Evolutionary conservation across 2,329 filamentous ascomycete genomes (phyloP), one percentile per base, ranked within the genome.

Genomic region (Botrytis aclada): DNA sequence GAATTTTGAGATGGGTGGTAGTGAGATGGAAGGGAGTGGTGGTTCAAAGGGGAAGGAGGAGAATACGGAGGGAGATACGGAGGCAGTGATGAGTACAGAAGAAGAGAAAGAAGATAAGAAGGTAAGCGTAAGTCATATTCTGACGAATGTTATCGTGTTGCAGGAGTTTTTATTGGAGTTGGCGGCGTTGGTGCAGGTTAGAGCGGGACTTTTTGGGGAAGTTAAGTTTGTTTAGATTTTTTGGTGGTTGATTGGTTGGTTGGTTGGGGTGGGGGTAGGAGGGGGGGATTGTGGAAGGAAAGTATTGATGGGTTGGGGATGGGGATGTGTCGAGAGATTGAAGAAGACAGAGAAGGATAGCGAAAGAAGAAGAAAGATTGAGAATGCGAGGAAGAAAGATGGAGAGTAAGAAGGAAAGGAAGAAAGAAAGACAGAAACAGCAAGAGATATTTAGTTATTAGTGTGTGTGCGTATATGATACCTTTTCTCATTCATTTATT

Each of bases 141-240:
- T 96, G 75, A 95, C 93, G 9, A 96, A 95, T 80, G 88, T 92
- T 58, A 88, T 95, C 73, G 88, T 95, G 69, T 84, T 94, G 73
- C 93, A 96, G 81, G 92, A 92, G 51, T 96, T 96, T 80, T 82
- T 95, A 67, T 85, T 95, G 67, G 93, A 96, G 81, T 82, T 95
- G 72, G 90, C 92, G 2, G 91, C 92, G 39, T 82, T 95, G 77
- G 85, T 94, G 73, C 92, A 95, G 81, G 90, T 92, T 51, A 86
- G 93, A 71, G 92, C 91, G 37, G 90, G 90, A 20, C 81, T 95
- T 65, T 95, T 95, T 82, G 91, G 91, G 71, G 93, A 95, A 81
- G 90, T 94, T 39, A 88, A 87, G 56, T 93, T 91, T 81, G 83
- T 78, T 73, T 80, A 78, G 73, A n/a, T 14, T 16, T 9, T 18